Percentiles rank a stretch among this genome's conserved stretches.
Conservation (phyloP, 495 filamentous ascomycete genomes). For the Monascus purpureus region DNA sequence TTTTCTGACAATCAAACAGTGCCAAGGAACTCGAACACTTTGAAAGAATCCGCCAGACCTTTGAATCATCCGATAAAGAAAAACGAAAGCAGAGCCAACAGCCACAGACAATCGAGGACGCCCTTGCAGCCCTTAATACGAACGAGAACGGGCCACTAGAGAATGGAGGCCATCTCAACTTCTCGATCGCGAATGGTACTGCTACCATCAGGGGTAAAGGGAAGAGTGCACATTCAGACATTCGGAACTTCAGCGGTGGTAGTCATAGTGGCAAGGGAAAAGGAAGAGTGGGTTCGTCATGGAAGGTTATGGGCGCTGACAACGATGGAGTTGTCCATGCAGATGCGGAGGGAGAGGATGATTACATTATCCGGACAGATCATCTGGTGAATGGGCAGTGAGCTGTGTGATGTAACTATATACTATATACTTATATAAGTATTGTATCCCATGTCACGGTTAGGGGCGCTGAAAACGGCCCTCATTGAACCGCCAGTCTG, state of each 20-base stretch:
- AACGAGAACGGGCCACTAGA: conserved; percentile 11
- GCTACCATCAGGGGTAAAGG: conserved; percentile 13
- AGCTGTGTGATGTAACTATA: too few relatives aligned
- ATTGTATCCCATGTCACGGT: neutral
- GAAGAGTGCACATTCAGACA: conserved; percentile 14
- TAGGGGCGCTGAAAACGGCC: conserved; percentile 2
- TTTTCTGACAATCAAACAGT: conserved; percentile 31
- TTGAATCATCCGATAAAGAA: conserved; percentile 46
- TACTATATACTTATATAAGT: neutral
- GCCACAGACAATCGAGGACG: conserved; percentile 22
- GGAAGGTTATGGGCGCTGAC: conserved; percentile 38
- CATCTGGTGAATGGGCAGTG: conserved; percentile 12
- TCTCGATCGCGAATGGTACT: neutral
- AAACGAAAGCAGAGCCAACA: conserved; percentile 16
- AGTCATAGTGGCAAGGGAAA: conserved; percentile 23
- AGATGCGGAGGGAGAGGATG: conserved; percentile 35
- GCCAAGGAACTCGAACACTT: conserved; percentile 89
- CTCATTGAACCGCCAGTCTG: conserved; percentile 2
- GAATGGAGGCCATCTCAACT: conserved; percentile 15
- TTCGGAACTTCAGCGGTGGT: conserved; percentile 16
- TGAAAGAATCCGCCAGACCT: conserved; percentile 63
- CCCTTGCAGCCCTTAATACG: conserved; percentile 20
- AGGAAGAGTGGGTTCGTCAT: conserved; percentile 19
- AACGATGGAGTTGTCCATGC: conserved; percentile 22
- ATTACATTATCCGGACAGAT: conserved; percentile 32